A percentile compares a stretch with the other conserved stretches of the same genome.
phyloP scores from a whole-genome alignment of 306 rosid species.

The Gastrolobium villosum region DNA sequence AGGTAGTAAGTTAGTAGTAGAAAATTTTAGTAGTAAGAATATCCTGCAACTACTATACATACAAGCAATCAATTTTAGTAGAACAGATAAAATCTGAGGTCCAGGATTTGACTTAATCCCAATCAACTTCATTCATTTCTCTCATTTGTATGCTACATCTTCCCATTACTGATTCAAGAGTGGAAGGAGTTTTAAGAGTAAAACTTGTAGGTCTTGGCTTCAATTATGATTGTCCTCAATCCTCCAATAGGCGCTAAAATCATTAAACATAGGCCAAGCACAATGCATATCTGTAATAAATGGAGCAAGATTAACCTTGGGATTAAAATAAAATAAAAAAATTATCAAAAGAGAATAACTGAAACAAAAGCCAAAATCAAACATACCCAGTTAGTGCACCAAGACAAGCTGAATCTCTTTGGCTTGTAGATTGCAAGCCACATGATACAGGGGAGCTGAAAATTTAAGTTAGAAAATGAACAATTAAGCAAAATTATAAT shows the following conservation, averaged over 20 bases:
- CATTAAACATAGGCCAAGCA: constrained; percentile 62
- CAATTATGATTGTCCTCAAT: constrained; percentile 62
- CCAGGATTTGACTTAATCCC: neutral
- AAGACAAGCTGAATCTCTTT: constrained; percentile 53
- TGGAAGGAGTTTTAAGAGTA: constrained; percentile 50
- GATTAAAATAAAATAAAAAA: neutral
- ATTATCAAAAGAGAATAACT: neutral
- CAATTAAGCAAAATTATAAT: neutral
- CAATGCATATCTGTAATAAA: constrained; percentile 66
- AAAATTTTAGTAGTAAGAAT: too few species aligned
- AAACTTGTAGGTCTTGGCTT: constrained; percentile 61
- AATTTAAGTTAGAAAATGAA: constrained; percentile 39
- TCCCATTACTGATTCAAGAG: neutral
- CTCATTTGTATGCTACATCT: neutral
- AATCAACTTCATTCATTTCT: constrained; percentile 6
- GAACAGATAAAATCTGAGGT: too few species aligned
- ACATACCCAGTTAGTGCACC: constrained; percentile 71
- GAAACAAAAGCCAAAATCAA: neutral
- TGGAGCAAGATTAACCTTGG: neutral
- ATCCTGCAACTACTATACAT: too few species aligned
- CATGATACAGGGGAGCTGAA: too few species aligned
- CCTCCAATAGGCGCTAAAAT: constrained; percentile 71
- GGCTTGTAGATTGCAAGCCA: too few species aligned
- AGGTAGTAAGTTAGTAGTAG: too few species aligned
- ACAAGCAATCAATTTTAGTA: too few species aligned